These are phyloP conservation scores for Coemansia sp. DNA, from an alignment of 192 early-diverging fungal species.

Conservation along the genomic window DNA sequence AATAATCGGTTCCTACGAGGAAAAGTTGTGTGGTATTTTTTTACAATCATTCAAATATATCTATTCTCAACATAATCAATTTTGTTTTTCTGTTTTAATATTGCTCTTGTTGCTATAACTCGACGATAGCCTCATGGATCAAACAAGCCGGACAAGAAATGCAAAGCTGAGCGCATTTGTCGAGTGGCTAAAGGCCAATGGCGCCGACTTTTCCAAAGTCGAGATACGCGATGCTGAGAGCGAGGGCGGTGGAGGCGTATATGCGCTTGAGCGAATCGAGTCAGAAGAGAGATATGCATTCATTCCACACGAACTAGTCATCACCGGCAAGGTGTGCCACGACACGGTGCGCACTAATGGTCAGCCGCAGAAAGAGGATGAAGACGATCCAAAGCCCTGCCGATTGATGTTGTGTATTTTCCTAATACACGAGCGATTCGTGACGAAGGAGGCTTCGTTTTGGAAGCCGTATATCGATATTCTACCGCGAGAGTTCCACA, in stretches of 20 bases:
- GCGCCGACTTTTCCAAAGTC: slow-evolving; percentile 32
- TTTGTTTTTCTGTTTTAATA: neutral
- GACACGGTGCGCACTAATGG: slow-evolving; percentile 15
- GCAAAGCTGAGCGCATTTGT: slow-evolving; percentile 18
- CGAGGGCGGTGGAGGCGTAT: slow-evolving; percentile 53
- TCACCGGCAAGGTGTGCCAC: slow-evolving; percentile 54
- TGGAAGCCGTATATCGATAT: slow-evolving; percentile 64
- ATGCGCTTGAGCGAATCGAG: slow-evolving; percentile 38
- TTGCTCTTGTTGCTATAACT: neutral
- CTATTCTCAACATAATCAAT: neutral
- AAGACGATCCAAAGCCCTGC: neutral
- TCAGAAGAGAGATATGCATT: slow-evolving; percentile 51
- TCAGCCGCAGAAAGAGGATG: neutral
- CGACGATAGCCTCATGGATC: neutral
- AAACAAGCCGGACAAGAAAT: neutral
- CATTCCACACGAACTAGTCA: slow-evolving; percentile 56
- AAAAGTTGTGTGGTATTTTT: too few species aligned
- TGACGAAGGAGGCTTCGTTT: slow-evolving; percentile 37
- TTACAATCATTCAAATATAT: neutral
- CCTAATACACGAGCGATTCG: slow-evolving; percentile 52
- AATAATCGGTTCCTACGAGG: too few species aligned
- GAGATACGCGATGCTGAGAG: slow-evolving; percentile 27
- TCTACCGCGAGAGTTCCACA: slow-evolving; percentile 56
- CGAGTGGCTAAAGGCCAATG: slow-evolving; percentile 52
- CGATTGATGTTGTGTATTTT: slow-evolving; percentile 56